Percentiles rank a stretch among this genome's conserved stretches.
Evolutionary conservation across 2,329 filamentous ascomycete genomes (phyloP).

Genomic region (Myriangium duriaei): DNA sequence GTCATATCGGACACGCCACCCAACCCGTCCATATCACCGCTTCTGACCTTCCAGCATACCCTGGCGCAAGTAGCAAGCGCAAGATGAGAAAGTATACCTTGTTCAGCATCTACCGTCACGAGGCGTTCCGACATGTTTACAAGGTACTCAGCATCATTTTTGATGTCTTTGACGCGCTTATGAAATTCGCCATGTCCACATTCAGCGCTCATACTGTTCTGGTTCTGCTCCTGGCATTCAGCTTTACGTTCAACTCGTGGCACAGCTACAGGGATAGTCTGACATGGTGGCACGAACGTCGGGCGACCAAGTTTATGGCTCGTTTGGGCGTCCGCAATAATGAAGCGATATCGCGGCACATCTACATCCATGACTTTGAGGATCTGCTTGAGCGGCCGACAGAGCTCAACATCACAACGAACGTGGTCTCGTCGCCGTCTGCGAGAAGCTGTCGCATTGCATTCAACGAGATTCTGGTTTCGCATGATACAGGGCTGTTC

Average conservation of each 20-base stretch:
- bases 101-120: conserved; percentile 18
- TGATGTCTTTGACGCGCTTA: conserved; percentile 33
- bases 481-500: conserved; percentile 4
- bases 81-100: conserved; percentile 13
- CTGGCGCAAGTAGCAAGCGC: conserved; percentile 4
- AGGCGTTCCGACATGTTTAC: conserved; percentile 18
- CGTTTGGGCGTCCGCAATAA: conserved; percentile 70
- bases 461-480: conserved; percentile 18
- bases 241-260: conserved; percentile 59
- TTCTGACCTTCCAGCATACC: conserved; percentile 9
- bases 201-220: conserved; percentile 57
- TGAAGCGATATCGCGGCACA: conserved; percentile 66
- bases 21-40: conserved; percentile 39
- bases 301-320: conserved; percentile 68
- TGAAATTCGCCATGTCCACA: conserved; percentile 18
- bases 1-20: conserved; percentile 56
- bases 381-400: conserved; percentile 36
- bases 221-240: conserved; percentile 54
- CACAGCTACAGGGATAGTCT: conserved; percentile 61
- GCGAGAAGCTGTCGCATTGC: conserved; percentile 20
- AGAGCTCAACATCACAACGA: conserved; percentile 15
- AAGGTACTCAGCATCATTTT: conserved; percentile 18
- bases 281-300: conserved; percentile 76
- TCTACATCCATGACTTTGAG: conserved; percentile 73
- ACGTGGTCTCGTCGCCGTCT: background rate